phyloP scores from a whole-genome alignment of 106 monocot genomes.

The Acorus calamus region DNA sequence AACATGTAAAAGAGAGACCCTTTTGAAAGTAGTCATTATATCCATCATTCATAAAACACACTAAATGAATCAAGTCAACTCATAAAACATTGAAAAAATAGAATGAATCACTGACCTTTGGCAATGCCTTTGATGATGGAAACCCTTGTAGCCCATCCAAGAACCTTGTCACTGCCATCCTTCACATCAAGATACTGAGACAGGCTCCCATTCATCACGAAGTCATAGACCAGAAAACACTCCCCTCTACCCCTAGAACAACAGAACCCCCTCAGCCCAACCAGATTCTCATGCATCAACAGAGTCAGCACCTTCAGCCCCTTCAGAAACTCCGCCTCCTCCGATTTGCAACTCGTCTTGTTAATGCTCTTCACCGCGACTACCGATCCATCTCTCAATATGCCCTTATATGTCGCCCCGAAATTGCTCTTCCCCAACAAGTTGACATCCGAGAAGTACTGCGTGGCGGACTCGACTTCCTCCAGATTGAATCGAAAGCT shows the following conservation, averaged over 20 bases:
- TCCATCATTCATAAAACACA: too few species aligned
- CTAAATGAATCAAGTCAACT: too few species aligned
- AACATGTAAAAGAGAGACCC: too few species aligned
- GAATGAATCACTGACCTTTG: slow-evolving; percentile 34
- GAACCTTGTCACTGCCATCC: slow-evolving; percentile 19
- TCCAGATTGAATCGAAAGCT: slow-evolving; percentile 65
- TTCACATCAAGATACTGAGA: slow-evolving; percentile 50
- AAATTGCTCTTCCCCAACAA: slow-evolving; percentile 59
- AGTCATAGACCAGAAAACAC: slow-evolving; percentile 80
- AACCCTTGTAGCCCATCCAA: slow-evolving; percentile 65
- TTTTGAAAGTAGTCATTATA: too few species aligned
- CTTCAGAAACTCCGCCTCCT: slow-evolving; percentile 70
- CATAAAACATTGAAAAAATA: not conserved
- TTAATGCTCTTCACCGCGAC: slow-evolving; percentile 62
- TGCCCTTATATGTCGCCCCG: slow-evolving; percentile 55
- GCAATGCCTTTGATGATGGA: slow-evolving; percentile 79
- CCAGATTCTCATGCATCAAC: slow-evolving; percentile 58
- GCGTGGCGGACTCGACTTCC: slow-evolving; percentile 75
- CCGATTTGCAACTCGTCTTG: slow-evolving; percentile 60
- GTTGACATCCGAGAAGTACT: slow-evolving; percentile 77
- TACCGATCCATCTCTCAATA: slow-evolving; percentile 49
- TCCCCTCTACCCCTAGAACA: too few species aligned
- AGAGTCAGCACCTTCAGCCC: slow-evolving; percentile 48
- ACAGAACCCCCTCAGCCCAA: slow-evolving; percentile 61
- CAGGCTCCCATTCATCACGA: slow-evolving; percentile 58